Evolutionary conservation across 2,329 filamentous ascomycete genomes (phyloP), one percentile per base, ranked within the genome.

Genomic region (Fusarium pseudoanthophilum): DNA sequence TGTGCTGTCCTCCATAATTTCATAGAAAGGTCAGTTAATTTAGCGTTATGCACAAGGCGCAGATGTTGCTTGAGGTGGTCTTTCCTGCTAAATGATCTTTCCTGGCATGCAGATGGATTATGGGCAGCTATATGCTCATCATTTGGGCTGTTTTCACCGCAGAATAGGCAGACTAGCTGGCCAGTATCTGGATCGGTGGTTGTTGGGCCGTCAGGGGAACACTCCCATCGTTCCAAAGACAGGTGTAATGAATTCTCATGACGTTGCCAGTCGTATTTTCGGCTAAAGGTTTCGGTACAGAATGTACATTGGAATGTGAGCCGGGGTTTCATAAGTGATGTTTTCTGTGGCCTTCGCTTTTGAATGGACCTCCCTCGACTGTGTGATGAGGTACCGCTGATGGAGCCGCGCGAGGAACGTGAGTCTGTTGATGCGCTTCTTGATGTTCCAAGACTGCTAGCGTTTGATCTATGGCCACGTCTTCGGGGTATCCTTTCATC

Each of bases 241-340:
- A 80, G 80, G 76, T 80, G 87, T 55, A 83, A 83, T 63, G 83
- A 82, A 39, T 83, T 84, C 61, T 89, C 87, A 71, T 89, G 87
- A 9, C 87, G 79, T 37, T 84, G 83, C 84, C 84, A 85, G 56
- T 85, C 84, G 60, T 85, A 82, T 37, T 84, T 84, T 2, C 82
- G 83, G 32, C 80, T 81, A 64, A 85, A 85, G 1, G 82, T 82
- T 48, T 85, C 84, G 0, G 83, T 84, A 55, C 84, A 85, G 67
- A 86, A 86, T 10, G 84, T 86, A 56, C 84, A 86, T 52, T 85
- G 84, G 28, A 80, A 83, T 1, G 53, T 70, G 3, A 73, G 71
- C 11, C 69, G 52, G 18, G 69, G 56, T 11, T 59, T 62, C 39
- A 59, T 60, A 4, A 65, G 52, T 4, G 67, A 59, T 40, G 61